phyloP scores from a whole-genome alignment of 345 rosid species.

The Salix dunnii region DNA sequence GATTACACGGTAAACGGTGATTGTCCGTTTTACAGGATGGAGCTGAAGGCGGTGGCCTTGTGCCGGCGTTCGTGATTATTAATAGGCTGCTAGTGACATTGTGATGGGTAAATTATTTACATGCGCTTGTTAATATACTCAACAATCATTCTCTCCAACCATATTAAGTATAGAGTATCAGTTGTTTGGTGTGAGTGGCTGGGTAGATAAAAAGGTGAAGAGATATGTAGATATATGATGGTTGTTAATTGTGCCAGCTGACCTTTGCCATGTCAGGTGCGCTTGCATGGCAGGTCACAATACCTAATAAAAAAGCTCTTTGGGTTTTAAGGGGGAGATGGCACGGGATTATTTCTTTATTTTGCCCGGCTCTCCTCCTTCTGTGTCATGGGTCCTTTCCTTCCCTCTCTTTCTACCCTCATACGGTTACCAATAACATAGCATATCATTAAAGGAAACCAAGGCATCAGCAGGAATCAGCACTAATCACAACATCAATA shows the following conservation, averaged over 20 bases:
- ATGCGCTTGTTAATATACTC: too few species aligned
- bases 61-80: background rate
- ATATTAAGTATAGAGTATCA: background rate
- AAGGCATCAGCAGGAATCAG: background rate
- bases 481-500: background rate
- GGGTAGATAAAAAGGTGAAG: background rate
- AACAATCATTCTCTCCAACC: background rate
- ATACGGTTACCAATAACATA: background rate
- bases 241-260: slow-evolving; percentile 9
- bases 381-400: background rate
- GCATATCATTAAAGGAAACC: background rate
- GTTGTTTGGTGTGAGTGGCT: background rate
- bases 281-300: slow-evolving; percentile 87
- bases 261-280: slow-evolving; percentile 95
- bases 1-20: background rate
- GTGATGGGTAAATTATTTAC: background rate
- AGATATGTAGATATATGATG: background rate
- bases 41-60: background rate
- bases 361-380: slow-evolving; percentile 43
- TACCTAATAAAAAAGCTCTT: slow-evolving; percentile 18
- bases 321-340: slow-evolving; percentile 35
- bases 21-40: background rate
- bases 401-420: too few species aligned
- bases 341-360: slow-evolving; percentile 24
- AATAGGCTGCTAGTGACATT: background rate